These are phyloP conservation scores for Candida takata DNA, from an alignment of 805 yeast genomes.

Conservation along the genomic window DNA sequence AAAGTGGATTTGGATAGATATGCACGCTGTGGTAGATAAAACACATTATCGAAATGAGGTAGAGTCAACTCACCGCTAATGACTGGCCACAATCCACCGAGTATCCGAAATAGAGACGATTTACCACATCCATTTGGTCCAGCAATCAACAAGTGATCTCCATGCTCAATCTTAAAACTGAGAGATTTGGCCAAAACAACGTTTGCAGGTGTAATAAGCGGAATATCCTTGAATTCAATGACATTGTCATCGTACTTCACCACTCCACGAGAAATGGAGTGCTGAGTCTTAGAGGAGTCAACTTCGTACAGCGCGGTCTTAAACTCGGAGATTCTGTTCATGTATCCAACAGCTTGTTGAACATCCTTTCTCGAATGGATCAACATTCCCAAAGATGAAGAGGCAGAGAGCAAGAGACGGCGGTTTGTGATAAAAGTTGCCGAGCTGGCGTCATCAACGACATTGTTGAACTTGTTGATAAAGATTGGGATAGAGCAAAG, in stretches of 20 bases:
- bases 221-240: constrained; percentile 66
- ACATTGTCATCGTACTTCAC: constrained; percentile 46
- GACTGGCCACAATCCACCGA: constrained; percentile 94
- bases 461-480: constrained; percentile 38
- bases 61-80: constrained; percentile 47
- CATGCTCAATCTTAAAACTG: constrained; percentile 66
- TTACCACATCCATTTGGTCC: constrained; percentile 98
- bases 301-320: constrained; percentile 54
- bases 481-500: constrained; percentile 88
- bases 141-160: constrained; percentile 80
- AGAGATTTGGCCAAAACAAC: constrained; percentile 62
- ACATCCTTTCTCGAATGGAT: constrained; percentile 79
- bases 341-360: constrained; percentile 78
- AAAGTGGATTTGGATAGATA: constrained; percentile 61
- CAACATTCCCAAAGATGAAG: constrained; percentile 82
- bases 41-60: constrained; percentile 61
- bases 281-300: constrained; percentile 23
- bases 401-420: constrained; percentile 73
- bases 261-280: constrained; percentile 18
- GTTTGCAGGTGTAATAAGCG: constrained; percentile 81
- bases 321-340: constrained; percentile 65
- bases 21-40: constrained; percentile 90
- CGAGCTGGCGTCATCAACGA: constrained; percentile 44
- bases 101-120: constrained; percentile 81
- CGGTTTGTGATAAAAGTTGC: constrained; percentile 88